Evolutionary conservation across 2,329 filamentous ascomycete genomes (phyloP).

Genomic region (Sporothrix phasma): DNA sequence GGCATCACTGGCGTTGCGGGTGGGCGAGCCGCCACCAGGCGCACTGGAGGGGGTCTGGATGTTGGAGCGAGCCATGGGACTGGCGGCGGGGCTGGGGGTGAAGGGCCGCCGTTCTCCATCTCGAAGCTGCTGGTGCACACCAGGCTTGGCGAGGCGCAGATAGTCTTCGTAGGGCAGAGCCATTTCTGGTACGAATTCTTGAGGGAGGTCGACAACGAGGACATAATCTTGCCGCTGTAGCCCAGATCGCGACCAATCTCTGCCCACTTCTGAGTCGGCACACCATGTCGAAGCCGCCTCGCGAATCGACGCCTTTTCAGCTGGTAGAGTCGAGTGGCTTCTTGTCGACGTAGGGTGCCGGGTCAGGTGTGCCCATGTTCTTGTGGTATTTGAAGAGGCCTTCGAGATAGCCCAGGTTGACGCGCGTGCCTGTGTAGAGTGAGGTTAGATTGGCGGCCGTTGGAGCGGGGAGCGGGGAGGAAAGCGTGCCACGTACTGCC

Average conservation of each 20-base stretch:
- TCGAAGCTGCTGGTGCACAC: slow-evolving; percentile 95
- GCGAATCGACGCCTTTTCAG: slow-evolving; percentile 89
- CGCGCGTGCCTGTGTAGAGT: slow-evolving; percentile 63
- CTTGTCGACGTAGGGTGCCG: slow-evolving; percentile 92
- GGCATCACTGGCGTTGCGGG: slow-evolving; percentile 44
- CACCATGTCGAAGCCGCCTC: slow-evolving; percentile 90
- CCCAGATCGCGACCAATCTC: slow-evolving; percentile 94
- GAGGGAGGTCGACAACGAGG: slow-evolving; percentile 88
- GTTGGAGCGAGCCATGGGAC: slow-evolving; percentile 57
- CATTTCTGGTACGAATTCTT: slow-evolving; percentile 98
- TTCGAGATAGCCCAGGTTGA: slow-evolving; percentile 92
- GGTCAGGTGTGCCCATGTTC: slow-evolving; percentile 87
- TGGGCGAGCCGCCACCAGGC: slow-evolving; percentile 59
- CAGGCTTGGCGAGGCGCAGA: slow-evolving; percentile 78
- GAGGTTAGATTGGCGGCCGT: slow-evolving; percentile 9
- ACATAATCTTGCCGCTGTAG: slow-evolving; percentile 99
- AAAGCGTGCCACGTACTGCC: slow-evolving; percentile 57
- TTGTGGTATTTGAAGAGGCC: slow-evolving; percentile 94
- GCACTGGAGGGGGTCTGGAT: slow-evolving; percentile 50
- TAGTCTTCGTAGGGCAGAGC: slow-evolving; percentile 95
- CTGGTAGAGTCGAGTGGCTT: slow-evolving; percentile 91
- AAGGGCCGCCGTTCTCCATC: slow-evolving; percentile 81
- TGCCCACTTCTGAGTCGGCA: slow-evolving; percentile 97
- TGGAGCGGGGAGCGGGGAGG: too few species aligned
- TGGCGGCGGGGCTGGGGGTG: slow-evolving; percentile 62